A percentile compares a stretch with the other conserved stretches of the same genome.
Conservation (phyloP, 1,139 yeast genomes). For the Debaryomycetaceae sp. region DNA sequence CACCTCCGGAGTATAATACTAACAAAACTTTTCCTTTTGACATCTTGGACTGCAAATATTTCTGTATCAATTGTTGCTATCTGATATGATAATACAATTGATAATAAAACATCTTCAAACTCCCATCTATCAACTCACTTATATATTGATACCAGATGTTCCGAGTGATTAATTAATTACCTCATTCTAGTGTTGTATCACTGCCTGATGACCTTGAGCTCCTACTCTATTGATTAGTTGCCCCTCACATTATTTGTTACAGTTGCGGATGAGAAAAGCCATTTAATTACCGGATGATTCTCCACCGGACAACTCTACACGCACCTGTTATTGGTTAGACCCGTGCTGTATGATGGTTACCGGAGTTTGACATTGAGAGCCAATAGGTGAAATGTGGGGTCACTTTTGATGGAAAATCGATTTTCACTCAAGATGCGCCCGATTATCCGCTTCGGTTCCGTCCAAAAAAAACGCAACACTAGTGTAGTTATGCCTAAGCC, state of each 20-base stretch:
- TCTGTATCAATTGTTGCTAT: not conserved
- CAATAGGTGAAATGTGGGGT: not conserved
- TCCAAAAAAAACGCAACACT: not conserved
- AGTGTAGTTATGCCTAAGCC: not conserved
- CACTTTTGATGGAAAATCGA: not conserved
- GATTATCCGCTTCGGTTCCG: not conserved
- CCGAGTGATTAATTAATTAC: not conserved
- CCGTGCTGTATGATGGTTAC: not conserved
- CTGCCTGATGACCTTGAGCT: not conserved
- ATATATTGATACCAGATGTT: not conserved
- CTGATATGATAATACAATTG: not conserved
- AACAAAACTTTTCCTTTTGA: constrained; percentile 44
- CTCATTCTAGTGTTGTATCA: not conserved
- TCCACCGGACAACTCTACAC: not conserved
- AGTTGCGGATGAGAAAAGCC: not conserved
- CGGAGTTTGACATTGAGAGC: not conserved
- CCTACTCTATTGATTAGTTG: not conserved
- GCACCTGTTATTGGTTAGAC: not conserved
- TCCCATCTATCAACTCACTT: not conserved
- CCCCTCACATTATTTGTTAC: not conserved
- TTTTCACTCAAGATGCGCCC: not conserved
- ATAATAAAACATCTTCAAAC: too few species aligned
- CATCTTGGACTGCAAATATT: constrained; percentile 18
- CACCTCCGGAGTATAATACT: constrained; percentile 53
- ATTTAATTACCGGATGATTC: not conserved